Conservation (phyloP, 2,329 filamentous ascomycete genomes). For the Rugonectria rugulosa region DNA sequence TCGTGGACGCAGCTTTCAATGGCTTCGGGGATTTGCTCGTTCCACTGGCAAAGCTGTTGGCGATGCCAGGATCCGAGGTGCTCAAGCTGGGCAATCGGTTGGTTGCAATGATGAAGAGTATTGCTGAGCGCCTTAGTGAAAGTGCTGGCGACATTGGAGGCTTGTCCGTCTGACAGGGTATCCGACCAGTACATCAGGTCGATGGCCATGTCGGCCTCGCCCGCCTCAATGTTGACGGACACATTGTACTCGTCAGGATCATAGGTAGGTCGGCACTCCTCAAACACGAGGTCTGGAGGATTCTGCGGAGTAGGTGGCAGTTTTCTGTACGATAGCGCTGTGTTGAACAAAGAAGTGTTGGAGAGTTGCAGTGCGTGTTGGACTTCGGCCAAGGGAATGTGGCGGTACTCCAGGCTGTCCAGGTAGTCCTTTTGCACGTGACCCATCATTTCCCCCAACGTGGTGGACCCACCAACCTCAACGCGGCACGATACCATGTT, state of each 20-base stretch:
- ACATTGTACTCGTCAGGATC: constrained; percentile 35
- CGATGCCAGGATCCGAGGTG: constrained; percentile 15
- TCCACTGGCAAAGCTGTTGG: constrained; percentile 19
- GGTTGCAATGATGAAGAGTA: constrained; percentile 20
- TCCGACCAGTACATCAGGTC: constrained; percentile 37
- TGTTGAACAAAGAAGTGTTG: constrained; percentile 33
- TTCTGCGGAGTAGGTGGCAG: constrained; percentile 16
- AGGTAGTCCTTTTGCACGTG: constrained; percentile 25
- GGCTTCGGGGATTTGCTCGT: constrained; percentile 7
- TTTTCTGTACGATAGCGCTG: constrained; percentile 34
- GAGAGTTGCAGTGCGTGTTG: constrained; percentile 34
- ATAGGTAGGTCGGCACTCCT: constrained; percentile 33
- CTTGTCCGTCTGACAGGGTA: constrained; percentile 27
- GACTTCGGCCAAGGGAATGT: constrained; percentile 25
- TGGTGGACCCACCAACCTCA: constrained; percentile 33
- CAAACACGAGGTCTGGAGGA: constrained; percentile 27
- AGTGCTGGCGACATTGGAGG: constrained; percentile 25
- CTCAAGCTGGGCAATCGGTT: constrained; percentile 16
- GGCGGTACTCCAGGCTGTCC: constrained; percentile 24
- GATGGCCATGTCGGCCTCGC: constrained; percentile 27
- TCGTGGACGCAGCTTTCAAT: constrained; percentile 26
- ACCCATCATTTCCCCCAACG: constrained; percentile 1
- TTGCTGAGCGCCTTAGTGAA: constrained; percentile 31
- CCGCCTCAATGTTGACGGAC: constrained; percentile 32
- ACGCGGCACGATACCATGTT: constrained; percentile 64